Evolutionary conservation across 768 basidiomycete species (phyloP).

Genomic region (Stropharia rugosoannulata): DNA sequence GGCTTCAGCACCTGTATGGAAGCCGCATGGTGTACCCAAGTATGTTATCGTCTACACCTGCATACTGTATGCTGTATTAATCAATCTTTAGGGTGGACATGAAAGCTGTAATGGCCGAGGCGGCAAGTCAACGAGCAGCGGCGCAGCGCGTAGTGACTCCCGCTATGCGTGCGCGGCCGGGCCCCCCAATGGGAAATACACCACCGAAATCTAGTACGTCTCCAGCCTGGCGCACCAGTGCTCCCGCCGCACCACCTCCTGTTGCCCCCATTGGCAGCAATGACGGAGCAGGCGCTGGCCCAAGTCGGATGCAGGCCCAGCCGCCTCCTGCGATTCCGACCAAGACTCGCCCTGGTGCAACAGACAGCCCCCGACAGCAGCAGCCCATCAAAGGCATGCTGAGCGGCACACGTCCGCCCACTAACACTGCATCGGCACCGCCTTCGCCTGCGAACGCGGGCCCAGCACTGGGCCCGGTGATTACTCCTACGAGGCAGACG

Average conservation of each 20-base stretch:
- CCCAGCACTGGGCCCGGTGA: conserved; percentile 61
- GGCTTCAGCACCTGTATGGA: conserved; percentile 41
- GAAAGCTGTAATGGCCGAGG: conserved; percentile 84
- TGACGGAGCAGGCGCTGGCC: background rate
- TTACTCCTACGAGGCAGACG: conserved; percentile 55
- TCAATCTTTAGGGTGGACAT: conserved; percentile 64
- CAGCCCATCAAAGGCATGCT: background rate
- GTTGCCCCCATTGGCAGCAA: background rate
- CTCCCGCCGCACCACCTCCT: background rate
- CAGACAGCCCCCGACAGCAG: background rate
- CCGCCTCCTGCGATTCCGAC: background rate
- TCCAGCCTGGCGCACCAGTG: background rate
- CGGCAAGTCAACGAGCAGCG: conserved; percentile 31
- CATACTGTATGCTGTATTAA: background rate
- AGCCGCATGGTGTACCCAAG: conserved; percentile 48
- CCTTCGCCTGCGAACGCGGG: conserved; percentile 17
- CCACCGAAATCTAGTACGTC: background rate
- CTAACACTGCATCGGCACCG: conserved; percentile 12
- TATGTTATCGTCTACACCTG: conserved; percentile 24
- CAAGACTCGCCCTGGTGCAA: background rate
- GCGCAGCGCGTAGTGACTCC: background rate
- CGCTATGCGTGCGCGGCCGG: background rate
- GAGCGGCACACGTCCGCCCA: conserved; percentile 12
- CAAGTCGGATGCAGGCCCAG: too few relatives aligned
- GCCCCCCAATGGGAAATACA: too few relatives aligned